Evolutionary conservation across 2,329 filamentous ascomycete genomes (phyloP), one percentile per base, ranked within the genome.

Genomic region (Aspergillus sojae): DNA sequence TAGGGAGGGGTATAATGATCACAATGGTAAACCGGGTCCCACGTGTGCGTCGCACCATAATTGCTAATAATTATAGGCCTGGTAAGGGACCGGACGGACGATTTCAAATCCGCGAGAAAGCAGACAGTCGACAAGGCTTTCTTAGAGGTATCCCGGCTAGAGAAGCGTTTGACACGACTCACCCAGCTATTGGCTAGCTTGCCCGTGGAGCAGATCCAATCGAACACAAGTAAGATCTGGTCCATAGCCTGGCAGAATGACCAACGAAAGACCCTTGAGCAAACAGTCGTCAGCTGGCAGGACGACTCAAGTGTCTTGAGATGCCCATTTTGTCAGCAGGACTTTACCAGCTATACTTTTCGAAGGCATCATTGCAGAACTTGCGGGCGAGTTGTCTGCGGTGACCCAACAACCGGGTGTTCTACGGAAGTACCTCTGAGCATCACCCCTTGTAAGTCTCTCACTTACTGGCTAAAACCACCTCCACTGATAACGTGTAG

Each of bases 321-420:
- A 67, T 99, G 95, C 74, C 95, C 95, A 0, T 97, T 97, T 73
- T 99, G 95, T 72, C 92, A 96, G 74, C 95, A 99, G 72, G 93
- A 97, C 62, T 99, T 99, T 77, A 91, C 93, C 0, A 91, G 89
- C 16, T 98, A 97, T 86, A 91, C 93, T 1, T 96, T 98, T 73
- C 88, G 95, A 71, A 85, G 95, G 69, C 95, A 98, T 77, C 95
- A 99, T 78, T 99, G 95, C 78, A 88, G 95, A 60, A 90, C 96
- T 78, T 99, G 95, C 72, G 95, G 95, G 4, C 88, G 91, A 50
- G 93, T 99, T 0, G 93, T 99, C 0, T 99, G 95, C 74, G 93
- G 93, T 14, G 95, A 99, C 77, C 87, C 87, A 0, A 85, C 87
- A 62, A 99, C 95, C 0, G 88, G 80, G 4, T 99, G 95, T 77